These are phyloP conservation scores for Albugo candida DNA, from an alignment of 352 stramenopile genomes.

Conservation along the genomic window DNA sequence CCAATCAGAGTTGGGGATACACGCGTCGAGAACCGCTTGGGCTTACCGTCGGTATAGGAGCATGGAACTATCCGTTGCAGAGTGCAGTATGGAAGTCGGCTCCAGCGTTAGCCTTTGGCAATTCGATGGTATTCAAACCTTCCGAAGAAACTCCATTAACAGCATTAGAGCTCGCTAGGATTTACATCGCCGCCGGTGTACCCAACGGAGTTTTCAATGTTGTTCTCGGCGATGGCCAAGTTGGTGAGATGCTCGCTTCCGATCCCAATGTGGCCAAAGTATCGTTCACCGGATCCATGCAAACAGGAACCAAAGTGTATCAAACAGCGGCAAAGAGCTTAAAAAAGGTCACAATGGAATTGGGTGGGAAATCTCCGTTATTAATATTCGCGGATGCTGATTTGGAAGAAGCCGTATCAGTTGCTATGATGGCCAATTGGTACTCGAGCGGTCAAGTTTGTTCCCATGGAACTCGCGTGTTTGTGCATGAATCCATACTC, in stretches of 20 bases:
- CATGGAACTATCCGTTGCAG: constrained; percentile 72
- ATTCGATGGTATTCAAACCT: constrained; percentile 85
- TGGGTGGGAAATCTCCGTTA: constrained; percentile 75
- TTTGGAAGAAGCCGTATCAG: constrained; percentile 54
- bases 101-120: constrained; percentile 68
- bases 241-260: constrained; percentile 29
- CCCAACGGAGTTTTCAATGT: constrained; percentile 65
- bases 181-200: constrained; percentile 47
- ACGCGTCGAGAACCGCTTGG: constrained; percentile 51
- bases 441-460: constrained; percentile 82
- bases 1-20: constrained; percentile 51
- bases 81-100: constrained; percentile 67
- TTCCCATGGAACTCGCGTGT: constrained; percentile 78
- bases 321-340: constrained; percentile 39
- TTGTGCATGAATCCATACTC: constrained; percentile 69
- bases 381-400: constrained; percentile 80
- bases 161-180: constrained; percentile 38
- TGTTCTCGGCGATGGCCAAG: constrained; percentile 39
- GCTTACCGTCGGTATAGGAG: constrained; percentile 51
- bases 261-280: constrained; percentile 47
- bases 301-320: constrained; percentile 51
- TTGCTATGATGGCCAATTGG: constrained; percentile 74
- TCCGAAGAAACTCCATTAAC: constrained; percentile 73
- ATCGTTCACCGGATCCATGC: constrained; percentile 71
- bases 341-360: constrained; percentile 81